These are phyloP conservation scores for Mucor sp. DNA, from an alignment of 371 early-diverging fungal species.

Conservation along the genomic window DNA sequence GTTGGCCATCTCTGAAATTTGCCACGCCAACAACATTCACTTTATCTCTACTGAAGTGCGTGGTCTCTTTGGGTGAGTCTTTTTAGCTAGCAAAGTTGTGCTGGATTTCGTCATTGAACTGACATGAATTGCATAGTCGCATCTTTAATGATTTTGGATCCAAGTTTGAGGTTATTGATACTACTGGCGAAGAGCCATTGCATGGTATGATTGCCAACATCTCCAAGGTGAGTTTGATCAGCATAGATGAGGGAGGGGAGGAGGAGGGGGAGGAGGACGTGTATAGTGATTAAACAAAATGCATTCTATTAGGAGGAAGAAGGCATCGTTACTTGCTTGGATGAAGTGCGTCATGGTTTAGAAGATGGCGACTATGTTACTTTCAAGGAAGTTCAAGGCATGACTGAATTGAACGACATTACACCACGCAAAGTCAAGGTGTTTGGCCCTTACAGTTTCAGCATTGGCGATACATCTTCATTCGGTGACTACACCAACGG, in stretches of 20 bases:
- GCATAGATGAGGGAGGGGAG: too few relatives aligned
- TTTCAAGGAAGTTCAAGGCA: constrained; percentile 93
- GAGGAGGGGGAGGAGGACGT: too few relatives aligned
- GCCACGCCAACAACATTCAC: constrained; percentile 83
- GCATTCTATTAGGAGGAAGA: constrained; percentile 70
- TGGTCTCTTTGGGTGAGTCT: constrained; percentile 92
- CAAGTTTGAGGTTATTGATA: constrained; percentile 88
- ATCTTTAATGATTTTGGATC: constrained; percentile 98
- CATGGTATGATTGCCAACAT: constrained; percentile 96
- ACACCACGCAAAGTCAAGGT: constrained; percentile 87
- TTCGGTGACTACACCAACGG: constrained; percentile 80
- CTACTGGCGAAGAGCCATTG: constrained; percentile 94
- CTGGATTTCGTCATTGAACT: not conserved
- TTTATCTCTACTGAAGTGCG: constrained; percentile 93
- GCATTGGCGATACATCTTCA: constrained; percentile 85
- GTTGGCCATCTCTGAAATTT: constrained; percentile 88
- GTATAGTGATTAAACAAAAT: not conserved
- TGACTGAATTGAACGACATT: constrained; percentile 84
- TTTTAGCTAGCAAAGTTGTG: not conserved
- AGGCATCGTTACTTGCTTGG: constrained; percentile 94
- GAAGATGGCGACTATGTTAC: constrained; percentile 97
- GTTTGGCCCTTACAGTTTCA: constrained; percentile 93
- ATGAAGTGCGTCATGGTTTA: constrained; percentile 95
- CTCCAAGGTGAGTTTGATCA: constrained; percentile 48
- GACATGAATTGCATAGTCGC: constrained; percentile 32